These are phyloP conservation scores for Cyclocybe aegerita DNA, from an alignment of 768 basidiomycete genomes.

Conservation along the genomic window DNA sequence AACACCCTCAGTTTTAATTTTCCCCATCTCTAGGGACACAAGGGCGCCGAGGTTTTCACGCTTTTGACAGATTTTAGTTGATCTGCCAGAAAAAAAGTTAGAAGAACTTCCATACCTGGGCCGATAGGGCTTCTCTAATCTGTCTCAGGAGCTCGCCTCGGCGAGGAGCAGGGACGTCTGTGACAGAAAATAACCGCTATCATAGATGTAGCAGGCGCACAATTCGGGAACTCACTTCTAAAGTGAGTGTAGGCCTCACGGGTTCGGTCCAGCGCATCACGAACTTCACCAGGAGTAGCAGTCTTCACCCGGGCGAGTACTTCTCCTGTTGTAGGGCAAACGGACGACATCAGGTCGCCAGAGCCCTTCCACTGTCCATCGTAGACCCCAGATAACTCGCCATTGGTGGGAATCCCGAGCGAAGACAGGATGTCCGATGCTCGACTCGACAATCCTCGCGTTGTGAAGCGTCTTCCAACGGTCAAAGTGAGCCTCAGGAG, in stretches of 20 bases:
- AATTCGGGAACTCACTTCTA: conserved; percentile 40
- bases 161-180: conserved; percentile 76
- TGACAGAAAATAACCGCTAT: conserved; percentile 1
- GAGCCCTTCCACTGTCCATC: conserved; percentile 81
- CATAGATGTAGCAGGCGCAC: neutral
- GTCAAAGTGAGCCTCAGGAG: conserved; percentile 9
- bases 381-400: conserved; percentile 72
- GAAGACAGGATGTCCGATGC: conserved; percentile 68
- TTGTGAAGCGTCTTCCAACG: conserved; percentile 16
- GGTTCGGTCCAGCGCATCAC: conserved; percentile 63
- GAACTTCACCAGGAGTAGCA: conserved; percentile 73
- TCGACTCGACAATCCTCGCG: conserved; percentile 63
- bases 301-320: conserved; percentile 72
- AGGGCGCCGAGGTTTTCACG: conserved; percentile 78
- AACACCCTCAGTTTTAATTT: conserved; percentile 86
- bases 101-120: conserved; percentile 52
- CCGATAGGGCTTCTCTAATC: conserved; percentile 77
- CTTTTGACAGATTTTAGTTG: conserved; percentile 33
- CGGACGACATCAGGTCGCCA: conserved; percentile 66
- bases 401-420: conserved; percentile 57
- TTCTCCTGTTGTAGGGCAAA: conserved; percentile 89
- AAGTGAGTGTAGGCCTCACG: conserved; percentile 73
- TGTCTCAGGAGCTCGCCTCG: conserved; percentile 89
- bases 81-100: neutral
- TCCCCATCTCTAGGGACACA: conserved; percentile 87